Conservation (phyloP, 495 filamentous ascomycete genomes). For the Xylaria venustula region DNA sequence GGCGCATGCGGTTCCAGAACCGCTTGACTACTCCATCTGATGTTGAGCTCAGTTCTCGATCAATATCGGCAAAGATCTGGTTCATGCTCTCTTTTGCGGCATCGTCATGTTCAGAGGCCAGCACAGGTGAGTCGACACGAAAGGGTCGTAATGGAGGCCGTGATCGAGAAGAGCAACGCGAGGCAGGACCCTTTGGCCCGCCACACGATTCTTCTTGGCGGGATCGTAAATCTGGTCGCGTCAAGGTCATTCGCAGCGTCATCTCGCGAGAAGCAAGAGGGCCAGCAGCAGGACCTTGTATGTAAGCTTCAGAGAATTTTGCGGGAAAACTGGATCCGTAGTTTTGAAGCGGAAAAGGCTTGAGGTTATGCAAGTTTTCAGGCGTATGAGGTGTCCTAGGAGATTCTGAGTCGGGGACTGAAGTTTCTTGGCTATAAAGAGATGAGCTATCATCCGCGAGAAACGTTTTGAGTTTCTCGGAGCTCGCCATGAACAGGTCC, state of each 20-base stretch:
- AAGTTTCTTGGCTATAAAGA: conserved; percentile 49
- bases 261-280: conserved; percentile 73
- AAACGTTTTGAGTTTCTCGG: conserved; percentile 46
- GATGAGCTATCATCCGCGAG: conserved; percentile 46
- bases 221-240: conserved; percentile 77
- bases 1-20: conserved; percentile 35
- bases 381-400: conserved; percentile 51
- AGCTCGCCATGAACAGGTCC: conserved; percentile 29
- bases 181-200: conserved; percentile 44
- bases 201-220: conserved; percentile 63
- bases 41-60: conserved; percentile 26
- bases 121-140: conserved; percentile 15
- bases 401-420: conserved; percentile 52
- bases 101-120: conserved; percentile 13
- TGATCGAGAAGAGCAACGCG: conserved; percentile 26
- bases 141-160: conserved; percentile 20
- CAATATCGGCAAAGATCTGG: conserved; percentile 32
- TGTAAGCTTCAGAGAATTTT: conserved; percentile 43
- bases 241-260: conserved; percentile 93
- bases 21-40: conserved; percentile 28
- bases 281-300: conserved; percentile 53
- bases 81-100: conserved; percentile 31
- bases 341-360: conserved; percentile 30
- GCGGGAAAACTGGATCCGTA: conserved; percentile 16
- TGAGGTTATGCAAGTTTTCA: conserved; percentile 32